Evolutionary conservation across 2,329 filamentous ascomycete genomes (phyloP).

Genomic region (Hymenoscyphus albidus): DNA sequence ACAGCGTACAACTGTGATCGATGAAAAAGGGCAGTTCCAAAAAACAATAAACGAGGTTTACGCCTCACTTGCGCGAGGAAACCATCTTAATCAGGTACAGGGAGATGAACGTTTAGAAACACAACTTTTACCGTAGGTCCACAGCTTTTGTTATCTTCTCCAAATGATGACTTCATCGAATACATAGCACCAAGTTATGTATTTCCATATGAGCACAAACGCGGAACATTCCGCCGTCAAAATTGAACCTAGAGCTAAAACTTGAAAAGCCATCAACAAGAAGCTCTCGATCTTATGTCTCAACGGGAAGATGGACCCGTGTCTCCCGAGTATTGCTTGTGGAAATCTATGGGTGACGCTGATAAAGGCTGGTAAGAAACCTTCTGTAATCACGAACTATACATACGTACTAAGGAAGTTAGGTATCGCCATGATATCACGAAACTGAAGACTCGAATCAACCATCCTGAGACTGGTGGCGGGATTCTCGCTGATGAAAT

Average conservation of each 20-base stretch:
- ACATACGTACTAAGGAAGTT: background rate
- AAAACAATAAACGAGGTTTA: background rate
- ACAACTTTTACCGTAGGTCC: background rate
- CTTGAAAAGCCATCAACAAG: conserved; percentile 37
- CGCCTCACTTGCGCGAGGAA: background rate
- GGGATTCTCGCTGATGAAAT: conserved; percentile 53
- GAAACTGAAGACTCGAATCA: background rate
- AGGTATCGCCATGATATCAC: conserved; percentile 36
- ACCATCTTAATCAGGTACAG: background rate
- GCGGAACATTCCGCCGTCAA: background rate
- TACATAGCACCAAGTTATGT: background rate
- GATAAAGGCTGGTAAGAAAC: conserved; percentile 25
- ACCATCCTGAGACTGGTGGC: conserved; percentile 52
- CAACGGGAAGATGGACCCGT: conserved; percentile 39
- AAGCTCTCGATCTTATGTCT: conserved; percentile 39
- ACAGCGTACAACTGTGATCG: background rate
- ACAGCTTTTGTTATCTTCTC: background rate
- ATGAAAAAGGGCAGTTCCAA: background rate
- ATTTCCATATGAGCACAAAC: background rate
- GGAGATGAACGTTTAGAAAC: background rate
- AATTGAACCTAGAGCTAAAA: background rate
- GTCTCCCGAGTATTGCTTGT: conserved; percentile 33
- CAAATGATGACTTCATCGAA: background rate
- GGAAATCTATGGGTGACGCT: conserved; percentile 28
- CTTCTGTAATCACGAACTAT: conserved; percentile 22